These are phyloP conservation scores for Ophiostoma novo-ulmi DNA, from an alignment of 2,329 filamentous ascomycete species.

Conservation along the genomic window DNA sequence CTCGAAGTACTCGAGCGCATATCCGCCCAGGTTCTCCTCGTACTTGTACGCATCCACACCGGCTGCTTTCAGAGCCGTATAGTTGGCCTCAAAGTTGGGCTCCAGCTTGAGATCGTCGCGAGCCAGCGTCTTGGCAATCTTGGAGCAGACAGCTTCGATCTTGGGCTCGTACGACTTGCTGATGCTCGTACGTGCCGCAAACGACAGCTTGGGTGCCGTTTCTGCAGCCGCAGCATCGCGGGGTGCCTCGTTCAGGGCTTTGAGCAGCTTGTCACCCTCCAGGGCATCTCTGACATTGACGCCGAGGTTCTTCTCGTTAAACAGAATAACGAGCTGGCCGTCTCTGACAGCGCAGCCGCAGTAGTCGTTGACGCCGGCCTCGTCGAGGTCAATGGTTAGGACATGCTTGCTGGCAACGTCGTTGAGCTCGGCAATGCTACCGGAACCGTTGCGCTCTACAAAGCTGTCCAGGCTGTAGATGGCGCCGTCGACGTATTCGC, in stretches of 20 bases:
- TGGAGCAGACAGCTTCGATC: conserved; percentile 38
- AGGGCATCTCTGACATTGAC: conserved; percentile 42
- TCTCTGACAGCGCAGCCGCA: conserved; percentile 41
- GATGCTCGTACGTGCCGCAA: conserved; percentile 41
- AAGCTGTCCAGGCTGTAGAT: conserved; percentile 21
- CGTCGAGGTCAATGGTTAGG: conserved; percentile 45
- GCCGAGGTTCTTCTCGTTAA: conserved; percentile 41
- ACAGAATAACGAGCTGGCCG: conserved; percentile 47
- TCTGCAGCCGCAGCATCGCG: conserved; percentile 17
- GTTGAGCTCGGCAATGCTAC: conserved; percentile 42
- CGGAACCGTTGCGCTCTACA: conserved; percentile 28
- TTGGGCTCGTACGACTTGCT: conserved; percentile 41
- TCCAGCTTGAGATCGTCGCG: conserved; percentile 41
- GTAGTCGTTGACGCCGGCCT: conserved; percentile 38
- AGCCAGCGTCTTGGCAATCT: conserved; percentile 36
- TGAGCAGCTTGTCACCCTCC: conserved; percentile 36
- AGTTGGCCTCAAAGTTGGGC: conserved; percentile 45
- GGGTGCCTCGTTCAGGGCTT: conserved; percentile 45
- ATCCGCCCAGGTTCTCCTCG: conserved; percentile 41
- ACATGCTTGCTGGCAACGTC: conserved; percentile 40
- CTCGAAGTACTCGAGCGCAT: conserved; percentile 40
- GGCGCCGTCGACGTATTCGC: conserved; percentile 34
- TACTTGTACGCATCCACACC: conserved; percentile 39
- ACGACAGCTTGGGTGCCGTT: conserved; percentile 37
- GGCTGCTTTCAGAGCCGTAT: conserved; percentile 38